Evolutionary conservation across 2,329 filamentous ascomycete genomes (phyloP).

Genomic region (Graphium sp.): DNA sequence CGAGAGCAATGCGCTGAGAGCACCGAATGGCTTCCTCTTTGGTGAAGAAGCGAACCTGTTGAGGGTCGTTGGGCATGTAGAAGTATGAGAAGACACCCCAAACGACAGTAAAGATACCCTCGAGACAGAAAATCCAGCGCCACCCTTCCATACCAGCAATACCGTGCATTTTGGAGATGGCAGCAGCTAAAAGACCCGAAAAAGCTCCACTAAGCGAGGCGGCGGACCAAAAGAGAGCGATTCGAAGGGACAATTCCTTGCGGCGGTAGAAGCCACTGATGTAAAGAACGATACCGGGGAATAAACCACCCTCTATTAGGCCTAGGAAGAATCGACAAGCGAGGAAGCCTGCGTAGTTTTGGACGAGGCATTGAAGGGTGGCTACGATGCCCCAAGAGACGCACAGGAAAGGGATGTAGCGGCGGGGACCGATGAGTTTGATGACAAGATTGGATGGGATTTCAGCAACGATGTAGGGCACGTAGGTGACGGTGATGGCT

Average conservation of each 20-base stretch:
- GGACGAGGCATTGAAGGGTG: conserved; percentile 37
- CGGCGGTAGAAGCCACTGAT: conserved; percentile 45
- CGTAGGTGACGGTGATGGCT: not conserved
- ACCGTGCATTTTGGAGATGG: not conserved
- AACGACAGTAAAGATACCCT: conserved; percentile 36
- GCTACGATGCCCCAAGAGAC: conserved; percentile 40
- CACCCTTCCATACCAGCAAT: conserved; percentile 33
- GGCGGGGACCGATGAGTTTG: conserved; percentile 39
- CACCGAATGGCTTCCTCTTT: conserved; percentile 18
- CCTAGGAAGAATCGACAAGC: conserved; percentile 45
- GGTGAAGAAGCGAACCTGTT: conserved; percentile 34
- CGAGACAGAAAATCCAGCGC: conserved; percentile 47
- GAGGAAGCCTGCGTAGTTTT: conserved; percentile 37
- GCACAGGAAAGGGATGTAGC: conserved; percentile 43
- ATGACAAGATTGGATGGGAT: conserved; percentile 44
- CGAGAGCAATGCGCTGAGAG: not conserved
- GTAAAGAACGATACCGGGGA: conserved; percentile 54
- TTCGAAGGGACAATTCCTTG: conserved; percentile 41
- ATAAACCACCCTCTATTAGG: conserved; percentile 44
- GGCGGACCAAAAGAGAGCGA: conserved; percentile 52
- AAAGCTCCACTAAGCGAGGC: conserved; percentile 49
- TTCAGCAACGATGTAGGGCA: conserved; percentile 28
- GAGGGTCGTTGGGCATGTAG: conserved; percentile 36
- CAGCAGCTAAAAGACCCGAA: conserved; percentile 20
- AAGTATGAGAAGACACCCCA: conserved; percentile 33